Percentiles rank a stretch among this genome's conserved stretches.
Conservation (phyloP, 495 filamentous ascomycete species). For the Rhizodiscina lignyota region DNA sequence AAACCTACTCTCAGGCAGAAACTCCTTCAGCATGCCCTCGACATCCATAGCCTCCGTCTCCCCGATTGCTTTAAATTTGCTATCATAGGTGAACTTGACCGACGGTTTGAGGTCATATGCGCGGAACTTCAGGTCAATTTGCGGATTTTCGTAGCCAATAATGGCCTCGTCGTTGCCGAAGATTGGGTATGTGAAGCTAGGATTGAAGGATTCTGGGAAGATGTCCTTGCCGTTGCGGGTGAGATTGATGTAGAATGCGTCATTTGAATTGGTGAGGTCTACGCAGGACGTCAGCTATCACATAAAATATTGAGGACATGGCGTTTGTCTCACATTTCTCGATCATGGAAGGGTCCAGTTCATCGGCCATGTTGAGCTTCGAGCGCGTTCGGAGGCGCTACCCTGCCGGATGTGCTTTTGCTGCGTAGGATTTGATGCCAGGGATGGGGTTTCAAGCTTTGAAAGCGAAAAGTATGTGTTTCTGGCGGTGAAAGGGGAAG, state of each 20-base stretch:
- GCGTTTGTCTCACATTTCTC: constrained; percentile 3
- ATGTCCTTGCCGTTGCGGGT: constrained; percentile 5
- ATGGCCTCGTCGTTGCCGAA: constrained; percentile 85
- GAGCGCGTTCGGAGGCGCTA: too few relatives aligned
- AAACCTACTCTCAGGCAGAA: constrained; percentile 44
- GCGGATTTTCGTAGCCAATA: constrained; percentile 71
- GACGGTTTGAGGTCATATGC: constrained; percentile 68
- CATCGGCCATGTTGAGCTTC: too few relatives aligned
- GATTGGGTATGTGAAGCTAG: constrained; percentile 76
- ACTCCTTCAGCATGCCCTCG: constrained; percentile 43
- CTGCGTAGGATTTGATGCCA: too few relatives aligned
- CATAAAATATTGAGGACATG: constrained; percentile 36
- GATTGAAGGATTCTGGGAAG: constrained; percentile 40
- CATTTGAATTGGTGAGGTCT: constrained; percentile 18
- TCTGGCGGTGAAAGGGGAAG: too few relatives aligned
- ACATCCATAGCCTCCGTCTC: constrained; percentile 56
- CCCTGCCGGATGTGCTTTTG: too few relatives aligned
- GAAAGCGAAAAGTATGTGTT: too few relatives aligned
- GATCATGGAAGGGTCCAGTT: too few relatives aligned
- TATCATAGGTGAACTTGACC: constrained; percentile 50
- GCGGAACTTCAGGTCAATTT: constrained; percentile 60
- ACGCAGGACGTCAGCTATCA: background rate
- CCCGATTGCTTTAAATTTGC: constrained; percentile 56
- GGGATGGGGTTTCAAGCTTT: too few relatives aligned
- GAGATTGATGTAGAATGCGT: constrained; percentile 16